Evolutionary conservation across 257 asterid species (phyloP).

Genomic region (Solanum etuberosum): DNA sequence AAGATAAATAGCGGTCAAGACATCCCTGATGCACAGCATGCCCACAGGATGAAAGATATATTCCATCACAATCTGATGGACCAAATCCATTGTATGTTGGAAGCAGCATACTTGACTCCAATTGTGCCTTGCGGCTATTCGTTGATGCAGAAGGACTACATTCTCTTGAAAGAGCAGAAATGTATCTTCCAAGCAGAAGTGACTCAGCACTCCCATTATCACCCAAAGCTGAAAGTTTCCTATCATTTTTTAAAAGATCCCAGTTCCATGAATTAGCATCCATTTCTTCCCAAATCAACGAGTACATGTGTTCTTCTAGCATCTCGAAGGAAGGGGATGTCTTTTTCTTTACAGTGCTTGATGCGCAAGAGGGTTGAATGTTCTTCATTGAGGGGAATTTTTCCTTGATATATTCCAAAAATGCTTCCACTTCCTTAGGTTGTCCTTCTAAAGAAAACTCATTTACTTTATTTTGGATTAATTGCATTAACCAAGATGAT

Average conservation of each 20-base stretch:
- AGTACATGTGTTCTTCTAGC: conserved; percentile 61
- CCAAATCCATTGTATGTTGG: conserved; percentile 47
- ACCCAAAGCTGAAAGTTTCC: conserved; percentile 19
- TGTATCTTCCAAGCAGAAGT: conserved; percentile 71
- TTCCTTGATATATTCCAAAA: conserved; percentile 44
- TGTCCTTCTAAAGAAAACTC: conserved; percentile 56
- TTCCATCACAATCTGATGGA: conserved; percentile 71
- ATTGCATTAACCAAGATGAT: conserved; percentile 39
- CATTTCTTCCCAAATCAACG: conserved; percentile 34
- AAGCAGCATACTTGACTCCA: conserved; percentile 16
- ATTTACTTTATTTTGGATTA: conserved; percentile 56
- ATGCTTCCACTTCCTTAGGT: conserved; percentile 54
- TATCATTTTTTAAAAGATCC: conserved; percentile 12
- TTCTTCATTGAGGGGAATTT: conserved; percentile 57
- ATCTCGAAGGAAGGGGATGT: conserved; percentile 28
- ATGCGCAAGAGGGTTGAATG: conserved; percentile 29
- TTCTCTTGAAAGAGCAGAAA: conserved; percentile 61
- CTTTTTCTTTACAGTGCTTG: conserved; percentile 23
- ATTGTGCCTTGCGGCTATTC: conserved; percentile 21
- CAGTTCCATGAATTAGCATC: conserved; percentile 12
- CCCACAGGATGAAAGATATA: conserved; percentile 87
- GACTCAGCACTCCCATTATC: conserved; percentile 21
- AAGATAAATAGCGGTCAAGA: conserved; percentile 78
- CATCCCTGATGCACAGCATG: conserved; percentile 99
- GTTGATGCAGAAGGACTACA: conserved; percentile 55